A percentile compares a stretch with the other conserved stretches of the same genome.
Evolutionary conservation across 177 flowering plant species (phyloP).

Genomic region (Telopea speciosissima): DNA sequence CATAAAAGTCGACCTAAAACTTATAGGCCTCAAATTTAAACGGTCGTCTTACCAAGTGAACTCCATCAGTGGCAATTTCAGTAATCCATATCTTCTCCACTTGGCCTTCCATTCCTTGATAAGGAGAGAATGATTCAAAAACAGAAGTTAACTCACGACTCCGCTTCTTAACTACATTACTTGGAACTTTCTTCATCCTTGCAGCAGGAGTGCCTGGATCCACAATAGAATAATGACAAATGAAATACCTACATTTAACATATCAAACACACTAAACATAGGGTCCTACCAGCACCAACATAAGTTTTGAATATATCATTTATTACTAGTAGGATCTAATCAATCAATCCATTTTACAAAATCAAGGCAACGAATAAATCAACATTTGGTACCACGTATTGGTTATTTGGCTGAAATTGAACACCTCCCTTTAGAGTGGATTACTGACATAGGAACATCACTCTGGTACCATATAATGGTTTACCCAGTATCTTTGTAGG

Average conservation of each 20-base stretch:
- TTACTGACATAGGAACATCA: too few relatives aligned
- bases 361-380: too few relatives aligned
- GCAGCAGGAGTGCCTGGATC: slow-evolving; percentile 95
- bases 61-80: slow-evolving; percentile 83
- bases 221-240: slow-evolving; percentile 2
- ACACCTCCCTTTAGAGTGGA: too few relatives aligned
- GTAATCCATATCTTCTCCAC: slow-evolving; percentile 93
- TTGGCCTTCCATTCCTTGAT: slow-evolving; percentile 82
- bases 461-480: too few relatives aligned
- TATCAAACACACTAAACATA: background rate
- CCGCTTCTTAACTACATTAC: slow-evolving; percentile 72
- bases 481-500: too few relatives aligned
- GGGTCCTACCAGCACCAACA: background rate
- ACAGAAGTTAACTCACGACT: slow-evolving; percentile 92
- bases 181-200: slow-evolving; percentile 95
- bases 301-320: too few relatives aligned
- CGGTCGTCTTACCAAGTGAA: slow-evolving; percentile 68
- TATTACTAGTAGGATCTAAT: too few relatives aligned
- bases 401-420: too few relatives aligned
- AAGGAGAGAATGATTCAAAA: slow-evolving; percentile 90
- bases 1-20: background rate
- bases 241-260: background rate
- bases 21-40: background rate
- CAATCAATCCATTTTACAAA: too few relatives aligned
- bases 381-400: too few relatives aligned